Conservation (phyloP, 1,139 yeast species). For the Zygoascus sp. region DNA sequence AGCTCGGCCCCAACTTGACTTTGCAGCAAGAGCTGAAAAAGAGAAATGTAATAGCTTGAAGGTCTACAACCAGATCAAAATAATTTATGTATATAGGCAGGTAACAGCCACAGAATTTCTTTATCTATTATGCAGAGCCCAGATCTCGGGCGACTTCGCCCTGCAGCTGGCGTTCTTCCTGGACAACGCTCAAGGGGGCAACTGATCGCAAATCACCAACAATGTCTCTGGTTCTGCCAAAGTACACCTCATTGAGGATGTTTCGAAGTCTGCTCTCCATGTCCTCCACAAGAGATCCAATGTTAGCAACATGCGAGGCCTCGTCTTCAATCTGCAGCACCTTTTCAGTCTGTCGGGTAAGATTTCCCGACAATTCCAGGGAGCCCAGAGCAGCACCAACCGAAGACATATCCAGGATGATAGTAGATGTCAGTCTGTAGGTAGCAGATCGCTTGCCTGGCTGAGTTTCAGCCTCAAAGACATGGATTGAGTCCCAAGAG, state of each 20-base stretch:
- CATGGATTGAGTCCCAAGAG: conserved; percentile 91
- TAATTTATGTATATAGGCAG: neutral
- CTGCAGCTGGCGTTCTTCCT: conserved; percentile 30
- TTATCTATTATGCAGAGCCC: neutral
- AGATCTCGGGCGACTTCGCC: conserved; percentile 31
- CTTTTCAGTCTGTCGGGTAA: conserved; percentile 69
- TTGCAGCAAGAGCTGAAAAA: conserved; percentile 7
- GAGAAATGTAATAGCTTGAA: conserved; percentile 3
- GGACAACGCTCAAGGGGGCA: conserved; percentile 30
- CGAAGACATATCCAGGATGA: conserved; percentile 63
- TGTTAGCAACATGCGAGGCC: conserved; percentile 70
- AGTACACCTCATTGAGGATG: conserved; percentile 86
- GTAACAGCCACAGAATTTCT: neutral
- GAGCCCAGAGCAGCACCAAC: conserved; percentile 32
- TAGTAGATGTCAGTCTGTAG: conserved; percentile 83
- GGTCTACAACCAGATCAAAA: neutral
- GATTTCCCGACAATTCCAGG: conserved; percentile 69
- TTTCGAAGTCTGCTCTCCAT: conserved; percentile 84
- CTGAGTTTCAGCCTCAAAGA: conserved; percentile 65
- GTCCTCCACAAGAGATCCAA: conserved; percentile 84
- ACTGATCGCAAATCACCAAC: conserved; percentile 63
- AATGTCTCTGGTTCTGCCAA: conserved; percentile 89
- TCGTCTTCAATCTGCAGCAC: conserved; percentile 44
- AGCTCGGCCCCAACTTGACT: conserved; percentile 6
- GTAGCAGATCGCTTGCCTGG: conserved; percentile 43